These are phyloP conservation scores for Solanum dulcamara DNA, from an alignment of 257 asterid species.

Conservation along the genomic window DNA sequence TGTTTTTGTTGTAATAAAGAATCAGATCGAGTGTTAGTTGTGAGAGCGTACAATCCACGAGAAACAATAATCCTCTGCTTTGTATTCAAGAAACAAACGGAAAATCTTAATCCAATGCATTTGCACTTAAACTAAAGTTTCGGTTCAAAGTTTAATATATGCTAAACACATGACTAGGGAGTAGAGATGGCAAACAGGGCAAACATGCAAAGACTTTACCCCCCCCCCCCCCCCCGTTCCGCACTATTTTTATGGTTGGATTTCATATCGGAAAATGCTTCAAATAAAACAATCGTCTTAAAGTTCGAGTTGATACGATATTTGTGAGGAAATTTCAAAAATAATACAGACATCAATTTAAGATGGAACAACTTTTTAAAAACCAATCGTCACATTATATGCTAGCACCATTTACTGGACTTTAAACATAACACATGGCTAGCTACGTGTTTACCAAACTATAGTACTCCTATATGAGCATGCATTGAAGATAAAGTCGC, in stretches of 20 bases:
- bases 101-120: not conserved
- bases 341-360: not conserved
- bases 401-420: not conserved
- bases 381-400: not conserved
- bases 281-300: not conserved
- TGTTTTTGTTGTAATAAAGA: no score
- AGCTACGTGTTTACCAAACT: not conserved
- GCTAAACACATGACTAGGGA: not conserved
- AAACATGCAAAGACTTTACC: not conserved
- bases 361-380: not conserved
- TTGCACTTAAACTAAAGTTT: no score
- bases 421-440: not conserved
- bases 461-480: not conserved
- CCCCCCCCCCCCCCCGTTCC: no score
- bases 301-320: not conserved
- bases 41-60: no score
- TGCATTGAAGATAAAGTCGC: not conserved
- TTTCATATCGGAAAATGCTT: no score
- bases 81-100: not conserved
- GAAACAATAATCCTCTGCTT: not conserved
- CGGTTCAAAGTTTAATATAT: no score
- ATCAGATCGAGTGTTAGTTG: no score
- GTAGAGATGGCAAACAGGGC: no score
- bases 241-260: not conserved
- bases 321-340: not conserved